Conservation (phyloP, 371 early-diverging fungal species). For the Mucor mucedo region DNA sequence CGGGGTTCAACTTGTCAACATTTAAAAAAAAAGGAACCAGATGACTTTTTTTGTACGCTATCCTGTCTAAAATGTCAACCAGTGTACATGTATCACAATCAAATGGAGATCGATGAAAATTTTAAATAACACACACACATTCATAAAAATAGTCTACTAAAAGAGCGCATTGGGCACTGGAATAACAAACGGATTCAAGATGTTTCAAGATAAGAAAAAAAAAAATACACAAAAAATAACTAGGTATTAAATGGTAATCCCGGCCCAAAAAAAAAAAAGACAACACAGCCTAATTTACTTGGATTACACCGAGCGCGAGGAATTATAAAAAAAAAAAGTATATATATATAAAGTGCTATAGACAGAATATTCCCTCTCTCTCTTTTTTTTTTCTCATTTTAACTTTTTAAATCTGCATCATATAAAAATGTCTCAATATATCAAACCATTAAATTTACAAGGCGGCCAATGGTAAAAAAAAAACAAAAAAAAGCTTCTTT, state of each 20-base stretch:
- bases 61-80: conserved; percentile 3
- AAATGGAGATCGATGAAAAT: neutral
- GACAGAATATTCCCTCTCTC: neutral
- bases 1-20: neutral
- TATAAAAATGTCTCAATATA: conserved; percentile 16
- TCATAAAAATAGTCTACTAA: neutral
- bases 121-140: too few relatives aligned
- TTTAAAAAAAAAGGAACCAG: neutral
- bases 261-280: neutral
- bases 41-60: neutral
- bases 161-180: neutral
- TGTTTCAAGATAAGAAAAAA: neutral
- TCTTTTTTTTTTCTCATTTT: neutral
- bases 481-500: neutral
- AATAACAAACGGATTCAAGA: neutral
- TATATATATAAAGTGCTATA: too few relatives aligned
- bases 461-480: conserved; percentile 55
- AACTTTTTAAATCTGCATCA: neutral
- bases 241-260: neutral
- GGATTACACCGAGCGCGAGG: conserved; percentile 23
- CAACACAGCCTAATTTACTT: neutral
- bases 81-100: neutral
- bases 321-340: neutral
- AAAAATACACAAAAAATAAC: neutral
- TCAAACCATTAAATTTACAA: conserved; percentile 48